Base-by-base conservation (phyloP, 2,329 filamentous ascomycete species). In the Epichloe sp. region DNA sequence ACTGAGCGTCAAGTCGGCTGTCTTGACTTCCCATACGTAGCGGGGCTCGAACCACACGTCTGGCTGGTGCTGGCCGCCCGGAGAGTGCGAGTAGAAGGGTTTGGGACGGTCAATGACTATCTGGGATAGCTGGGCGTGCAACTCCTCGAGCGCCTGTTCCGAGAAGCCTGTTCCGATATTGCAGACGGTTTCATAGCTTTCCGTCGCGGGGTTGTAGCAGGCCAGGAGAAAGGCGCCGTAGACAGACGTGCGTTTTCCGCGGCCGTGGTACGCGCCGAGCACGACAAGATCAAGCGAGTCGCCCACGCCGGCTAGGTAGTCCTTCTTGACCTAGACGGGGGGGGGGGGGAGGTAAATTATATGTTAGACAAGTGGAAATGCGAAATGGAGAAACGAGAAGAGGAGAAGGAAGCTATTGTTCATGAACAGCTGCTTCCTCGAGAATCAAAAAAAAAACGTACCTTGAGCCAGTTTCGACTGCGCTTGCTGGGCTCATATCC, bases 81-180 rank as follows among this genome's bases (percentile, higher is more conserved):
- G 72, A 4, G 86, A 89, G 67, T 98, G 93, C 1, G 82, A 77
- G 69, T 97, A 98, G 67, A 95, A 98, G 0, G 93, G 93, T 63
- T 98, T 98, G 1, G 91, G 80, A 1, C 83, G 82, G 63, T 95
- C 88, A 59, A 98, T 98, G 58, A 85, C 82, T 47, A 88, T 81
- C 8, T 81, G 77, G 0, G 80, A 84, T 31, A 98, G 81, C 48
- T 84, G 76, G 23, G 78, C 74, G 71, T 97, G 82, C 14, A 97
- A 75, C 37, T 90, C 85, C 61, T 94, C 86, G n/a, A 98, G 83
- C 3, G 91, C 77, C n/a, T 84, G 86, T 68, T 98, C 93, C 1
- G 85, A 91, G 70, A 98, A 98, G 2, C 93, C 93, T 0, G 93
- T 98, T 58, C 93, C 93, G 60, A 98, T 97, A 67, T 98, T 98